phyloP scores from a whole-genome alignment of 768 basidiomycete genomes.

The Russula abietina region DNA sequence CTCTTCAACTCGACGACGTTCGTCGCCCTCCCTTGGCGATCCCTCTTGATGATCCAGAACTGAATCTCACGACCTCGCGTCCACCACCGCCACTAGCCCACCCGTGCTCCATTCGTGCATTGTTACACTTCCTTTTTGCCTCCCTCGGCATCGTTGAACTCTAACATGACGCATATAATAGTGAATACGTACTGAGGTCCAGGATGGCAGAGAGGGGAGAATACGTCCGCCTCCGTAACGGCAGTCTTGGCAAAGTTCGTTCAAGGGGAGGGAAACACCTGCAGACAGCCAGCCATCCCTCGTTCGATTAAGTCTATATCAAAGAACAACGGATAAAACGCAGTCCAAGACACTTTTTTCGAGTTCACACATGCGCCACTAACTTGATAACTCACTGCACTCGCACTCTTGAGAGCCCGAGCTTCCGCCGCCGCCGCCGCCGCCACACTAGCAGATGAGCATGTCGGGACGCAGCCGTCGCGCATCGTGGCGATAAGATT shows the following conservation, averaged over 20 bases:
- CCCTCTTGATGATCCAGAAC: slow-evolving; percentile 1
- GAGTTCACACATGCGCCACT: background rate
- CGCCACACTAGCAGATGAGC: too few relatives aligned
- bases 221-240: slow-evolving; percentile 6
- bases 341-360: slow-evolving; percentile 8
- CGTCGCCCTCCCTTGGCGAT: slow-evolving; percentile 4
- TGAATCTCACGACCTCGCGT: background rate
- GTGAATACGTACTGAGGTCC: slow-evolving; percentile 4
- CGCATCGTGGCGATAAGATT: background rate
- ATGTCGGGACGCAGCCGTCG: too few relatives aligned
- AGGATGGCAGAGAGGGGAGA: slow-evolving; percentile 11
- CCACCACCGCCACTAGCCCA: background rate
- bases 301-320: background rate
- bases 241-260: slow-evolving; percentile 14
- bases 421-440: background rate
- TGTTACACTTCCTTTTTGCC: slow-evolving; percentile 4
- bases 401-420: background rate
- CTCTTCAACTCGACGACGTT: slow-evolving; percentile 19
- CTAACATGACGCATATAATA: too few relatives aligned
- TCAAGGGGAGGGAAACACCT: too few relatives aligned
- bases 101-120: background rate
- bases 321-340: background rate
- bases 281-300: background rate
- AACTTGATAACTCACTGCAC: background rate
- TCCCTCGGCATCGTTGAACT: background rate